Evolutionary conservation across 768 basidiomycete genomes (phyloP), one percentile per base, ranked within the genome.

Genomic region (Tricholoma sp.): DNA sequence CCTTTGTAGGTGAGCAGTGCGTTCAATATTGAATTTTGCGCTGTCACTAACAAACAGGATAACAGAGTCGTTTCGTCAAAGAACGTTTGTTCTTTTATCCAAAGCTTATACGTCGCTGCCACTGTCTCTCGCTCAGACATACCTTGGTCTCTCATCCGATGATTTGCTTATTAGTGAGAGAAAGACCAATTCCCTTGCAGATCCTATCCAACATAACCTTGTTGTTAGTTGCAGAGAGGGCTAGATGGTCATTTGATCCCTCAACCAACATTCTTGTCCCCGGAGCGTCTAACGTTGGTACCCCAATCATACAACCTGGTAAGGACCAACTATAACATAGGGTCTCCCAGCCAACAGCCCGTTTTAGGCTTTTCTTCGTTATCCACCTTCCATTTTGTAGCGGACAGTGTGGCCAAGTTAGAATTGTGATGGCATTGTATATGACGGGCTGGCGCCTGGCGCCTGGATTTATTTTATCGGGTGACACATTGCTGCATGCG

Each of bases 31-130:
- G 36, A 29, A 33, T 31, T 32, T 29, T 42, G 39, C 28, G 15
- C 37, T 47, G 28, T 47, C 57, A 7, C 18, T 18, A 52, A 50
- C 52, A 52, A 50, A 53, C 15, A 47, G 54, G 45, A 31, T 50
- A 15, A 39, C 57, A 90, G 88, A 80, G 3, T 65, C 74, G 8
- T 89, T 89, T 70, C 82, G 85, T 44, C 63, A 64, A 54, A 76
- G 82, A 57, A 84, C 83, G 0, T 77, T 86, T 58, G 61, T 63
- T 1, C 72, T 89, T 8, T 62, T 89, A 18, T 78, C 82, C 8
- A 80, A 76, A 61, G 85, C 85, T n/a, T 89, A 88, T 68, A 77
- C 80, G 2, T 82, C 84, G 1, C 69, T 91, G 20, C 78, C 82
- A 11, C 57, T 84, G 10, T 54, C 76, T 2, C 72, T 84, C 3